Base-by-base conservation (phyloP, 2,329 filamentous ascomycete genomes). In the Talaromyces funiculosus region DNA sequence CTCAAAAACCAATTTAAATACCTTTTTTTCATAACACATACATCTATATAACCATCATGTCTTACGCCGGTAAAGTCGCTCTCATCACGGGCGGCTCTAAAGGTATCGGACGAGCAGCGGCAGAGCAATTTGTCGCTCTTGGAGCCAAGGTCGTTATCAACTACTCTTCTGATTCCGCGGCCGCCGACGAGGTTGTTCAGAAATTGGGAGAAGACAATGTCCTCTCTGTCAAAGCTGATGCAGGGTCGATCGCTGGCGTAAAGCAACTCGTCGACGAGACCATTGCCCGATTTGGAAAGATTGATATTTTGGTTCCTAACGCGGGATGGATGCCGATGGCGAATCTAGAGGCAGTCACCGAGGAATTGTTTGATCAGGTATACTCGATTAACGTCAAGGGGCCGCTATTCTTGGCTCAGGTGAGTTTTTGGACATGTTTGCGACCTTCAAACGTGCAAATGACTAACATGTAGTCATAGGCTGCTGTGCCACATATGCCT, bases 281-380 rank as follows among this genome's bases (percentile, higher is more conserved):
- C 0, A 75, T 86, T 1, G 65, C 74, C 2, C 76, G 74, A 43
- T 86, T 82, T 63, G 80, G 80, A 26, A 79, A 78, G 62, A 81
- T 88, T 64, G 85, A 88, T 72, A 78, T 86, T 38, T 63, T 87
- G 3, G 74, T 87, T 49, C 75, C 80, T 2, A 86, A 84, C 63
- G 84, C 85, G 0, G 85, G 80, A 0, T 67, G 80, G 3, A 73
- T 84, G 71, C 73, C 73, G 2, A 78, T 83, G 72, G 76, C 73
- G n/a, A 77, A 78, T 53, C 72, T 86, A 14, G 77, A 79, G 35
- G 66, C 73, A 22, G 77, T 79, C 1, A 82, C 76, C 0, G 81
- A 85, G 67, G 75, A 72, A 7, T 75, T 80, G 63, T 86, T 81
- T 66, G 82, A 85, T 64, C 63, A 61, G 7, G 72, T 71, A 2